phyloP scores from a whole-genome alignment of 345 rosid species.

The Pugionium dolabratum region DNA sequence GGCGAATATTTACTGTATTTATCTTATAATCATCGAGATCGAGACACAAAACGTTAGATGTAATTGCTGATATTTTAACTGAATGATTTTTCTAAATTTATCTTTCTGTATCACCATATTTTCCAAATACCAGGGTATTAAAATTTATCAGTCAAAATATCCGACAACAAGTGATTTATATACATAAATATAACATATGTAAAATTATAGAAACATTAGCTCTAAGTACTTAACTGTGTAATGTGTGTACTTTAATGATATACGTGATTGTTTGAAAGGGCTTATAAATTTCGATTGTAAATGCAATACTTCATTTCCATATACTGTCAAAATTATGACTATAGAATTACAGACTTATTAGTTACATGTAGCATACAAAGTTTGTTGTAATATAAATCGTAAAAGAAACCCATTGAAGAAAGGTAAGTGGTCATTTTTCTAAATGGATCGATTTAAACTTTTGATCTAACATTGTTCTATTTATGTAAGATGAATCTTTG shows the following conservation, averaged over 20 bases:
- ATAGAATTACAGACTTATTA: background rate
- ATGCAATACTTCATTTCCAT: background rate
- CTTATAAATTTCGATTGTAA: background rate
- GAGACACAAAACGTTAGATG: too few species aligned
- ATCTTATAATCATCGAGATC: background rate
- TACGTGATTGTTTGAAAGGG: background rate
- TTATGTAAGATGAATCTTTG: conserved; percentile 5
- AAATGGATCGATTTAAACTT: conserved; percentile 27
- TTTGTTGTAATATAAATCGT: background rate
- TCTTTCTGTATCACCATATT: too few species aligned
- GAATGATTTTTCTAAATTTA: too few species aligned
- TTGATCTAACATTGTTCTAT: conserved; percentile 23
- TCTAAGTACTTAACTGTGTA: too few species aligned
- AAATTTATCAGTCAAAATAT: too few species aligned
- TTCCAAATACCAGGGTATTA: too few species aligned
- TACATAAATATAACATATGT: too few species aligned
- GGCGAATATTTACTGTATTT: background rate
- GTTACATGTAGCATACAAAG: background rate
- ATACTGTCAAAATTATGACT: background rate
- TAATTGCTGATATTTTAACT: too few species aligned
- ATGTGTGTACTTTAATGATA: too few species aligned
- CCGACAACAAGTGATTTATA: too few species aligned
- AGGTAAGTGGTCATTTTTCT: conserved; percentile 14
- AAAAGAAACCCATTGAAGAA: background rate
- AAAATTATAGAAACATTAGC: too few species aligned